Conservation (phyloP, 2,329 filamentous ascomycete species). For the Fusarium napiforme region DNA sequence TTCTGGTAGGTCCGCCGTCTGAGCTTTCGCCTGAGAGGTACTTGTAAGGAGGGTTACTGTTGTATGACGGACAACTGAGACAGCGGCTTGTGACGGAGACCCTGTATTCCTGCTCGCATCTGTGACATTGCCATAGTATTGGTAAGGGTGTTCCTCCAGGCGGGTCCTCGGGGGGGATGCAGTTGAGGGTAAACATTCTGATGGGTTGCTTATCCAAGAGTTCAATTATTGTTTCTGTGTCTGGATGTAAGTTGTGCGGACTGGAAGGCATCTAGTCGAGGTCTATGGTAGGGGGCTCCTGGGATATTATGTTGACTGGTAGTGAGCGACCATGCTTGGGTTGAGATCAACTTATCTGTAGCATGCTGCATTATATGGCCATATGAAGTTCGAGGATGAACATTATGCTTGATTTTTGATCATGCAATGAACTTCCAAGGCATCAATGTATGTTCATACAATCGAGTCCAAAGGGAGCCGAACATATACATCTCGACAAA, state of each 20-base stretch:
- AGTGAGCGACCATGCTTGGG: not conserved
- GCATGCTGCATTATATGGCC: not conserved
- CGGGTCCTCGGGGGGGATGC: not conserved
- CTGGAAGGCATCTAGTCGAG: not conserved
- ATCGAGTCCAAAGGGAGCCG: not conserved
- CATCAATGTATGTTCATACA: not conserved
- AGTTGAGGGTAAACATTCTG: not conserved
- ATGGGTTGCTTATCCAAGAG: not conserved
- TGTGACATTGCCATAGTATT: slow-evolving; percentile 50
- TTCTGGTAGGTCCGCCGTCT: not conserved
- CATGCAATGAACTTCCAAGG: not conserved
- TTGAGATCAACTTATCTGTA: not conserved
- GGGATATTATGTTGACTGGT: too few species aligned
- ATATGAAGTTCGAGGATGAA: not conserved
- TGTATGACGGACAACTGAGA: slow-evolving; percentile 2
- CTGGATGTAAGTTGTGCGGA: not conserved
- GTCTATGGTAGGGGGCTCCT: too few species aligned
- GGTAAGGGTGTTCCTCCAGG: slow-evolving; percentile 8
- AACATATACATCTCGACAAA: not conserved
- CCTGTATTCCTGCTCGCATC: slow-evolving; percentile 43
- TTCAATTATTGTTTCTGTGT: not conserved
- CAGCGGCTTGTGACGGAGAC: slow-evolving; percentile 30
- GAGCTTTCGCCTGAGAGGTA: not conserved
- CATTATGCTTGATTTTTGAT: not conserved
- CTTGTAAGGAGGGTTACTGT: not conserved